Evolutionary conservation across 2,329 filamentous ascomycete species (phyloP), one percentile per base, ranked within the genome.

Genomic region (Dothiorella sarmentorum): DNA sequence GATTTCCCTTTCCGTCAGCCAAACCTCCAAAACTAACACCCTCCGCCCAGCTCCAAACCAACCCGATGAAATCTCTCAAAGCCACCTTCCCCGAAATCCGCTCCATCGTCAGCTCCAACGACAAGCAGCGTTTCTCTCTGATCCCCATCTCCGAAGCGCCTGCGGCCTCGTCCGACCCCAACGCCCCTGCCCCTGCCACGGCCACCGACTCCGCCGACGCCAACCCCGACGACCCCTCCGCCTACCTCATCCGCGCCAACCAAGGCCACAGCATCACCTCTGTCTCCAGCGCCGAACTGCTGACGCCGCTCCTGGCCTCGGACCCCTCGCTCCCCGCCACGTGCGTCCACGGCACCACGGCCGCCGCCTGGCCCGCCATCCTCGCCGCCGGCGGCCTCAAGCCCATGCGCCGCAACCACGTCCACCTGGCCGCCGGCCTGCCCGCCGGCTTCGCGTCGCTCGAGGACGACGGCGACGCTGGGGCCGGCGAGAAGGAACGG

Each of bases 191-290:
- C 17, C 40, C 45, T 59, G 22, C 49, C 49, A 18, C 22, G 62
- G 7, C 56, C 44, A 42, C 40, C 24, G 7, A 61, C 63, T 29
- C 61, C 63, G 44, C 56, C 3, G 64, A 65, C 29, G 64, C 64
- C 7, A 78, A 88, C 51, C 81, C 90, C n/a, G 70, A 72, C 7
- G 78, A 88, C 51, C 81, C 90, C 0, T 72, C 80, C 0, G 80
- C 88, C 71, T 97, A 87, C 78, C 80, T 95, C 29, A 97, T 99
- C 75, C 91, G 94, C 67, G 94, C 94, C 26, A 96, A 95, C 69
- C 94, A 97, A 76, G 94, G 94, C 57, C 94, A 97, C 78, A 91
- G 85, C 66, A 89, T 99, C 69, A 85, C 85, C 68, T 18, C 33
- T 35, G 76, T 87, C 33, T 87, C 90, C 26, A 85, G 85, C n/a